Percentiles rank a stretch among this genome's conserved stretches.
Evolutionary conservation across 2,329 filamentous ascomycete species (phyloP).

Genomic region (Colletotrichum spinosum): DNA sequence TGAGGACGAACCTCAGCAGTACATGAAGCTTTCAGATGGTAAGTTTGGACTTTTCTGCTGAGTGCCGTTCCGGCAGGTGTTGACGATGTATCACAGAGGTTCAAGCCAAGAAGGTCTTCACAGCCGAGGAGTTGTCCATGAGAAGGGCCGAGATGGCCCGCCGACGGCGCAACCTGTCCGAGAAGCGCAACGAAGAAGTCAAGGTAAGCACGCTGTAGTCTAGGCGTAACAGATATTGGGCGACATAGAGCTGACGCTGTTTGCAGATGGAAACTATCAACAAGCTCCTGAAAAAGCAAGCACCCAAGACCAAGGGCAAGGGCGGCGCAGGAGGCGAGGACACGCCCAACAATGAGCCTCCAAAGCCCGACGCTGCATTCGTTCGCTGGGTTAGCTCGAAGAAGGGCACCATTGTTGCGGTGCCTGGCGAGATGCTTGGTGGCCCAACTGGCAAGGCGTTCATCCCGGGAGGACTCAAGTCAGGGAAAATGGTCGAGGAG

Average conservation of each 20-base stretch:
- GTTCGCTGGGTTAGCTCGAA: constrained; percentile 79
- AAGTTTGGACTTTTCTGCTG: constrained; percentile 40
- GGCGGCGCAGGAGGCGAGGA: constrained; percentile 59
- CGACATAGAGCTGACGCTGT: not conserved
- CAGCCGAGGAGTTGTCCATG: constrained; percentile 72
- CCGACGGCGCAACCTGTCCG: constrained; percentile 70
- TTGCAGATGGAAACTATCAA: constrained; percentile 89
- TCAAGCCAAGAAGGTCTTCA: constrained; percentile 72
- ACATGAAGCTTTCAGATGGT: constrained; percentile 72
- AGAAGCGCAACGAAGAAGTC: constrained; percentile 73
- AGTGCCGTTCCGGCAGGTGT: not conserved
- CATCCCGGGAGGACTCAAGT: constrained; percentile 46
- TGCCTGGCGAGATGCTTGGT: constrained; percentile 76
- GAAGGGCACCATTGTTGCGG: constrained; percentile 70
- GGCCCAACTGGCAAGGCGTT: constrained; percentile 73
- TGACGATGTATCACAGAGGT: constrained; percentile 60
- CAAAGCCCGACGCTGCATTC: constrained; percentile 69
- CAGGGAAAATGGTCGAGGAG: constrained; percentile 66
- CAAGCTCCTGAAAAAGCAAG: constrained; percentile 87
- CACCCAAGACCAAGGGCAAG: constrained; percentile 76
- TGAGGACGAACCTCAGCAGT: constrained; percentile 65
- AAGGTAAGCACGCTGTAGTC: constrained; percentile 56
- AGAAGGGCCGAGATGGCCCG: constrained; percentile 72
- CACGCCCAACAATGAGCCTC: constrained; percentile 58
- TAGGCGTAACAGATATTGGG: not conserved